Evolutionary conservation across 441 rosid genomes (phyloP).

Genomic region (Aleurites moluccanus): DNA sequence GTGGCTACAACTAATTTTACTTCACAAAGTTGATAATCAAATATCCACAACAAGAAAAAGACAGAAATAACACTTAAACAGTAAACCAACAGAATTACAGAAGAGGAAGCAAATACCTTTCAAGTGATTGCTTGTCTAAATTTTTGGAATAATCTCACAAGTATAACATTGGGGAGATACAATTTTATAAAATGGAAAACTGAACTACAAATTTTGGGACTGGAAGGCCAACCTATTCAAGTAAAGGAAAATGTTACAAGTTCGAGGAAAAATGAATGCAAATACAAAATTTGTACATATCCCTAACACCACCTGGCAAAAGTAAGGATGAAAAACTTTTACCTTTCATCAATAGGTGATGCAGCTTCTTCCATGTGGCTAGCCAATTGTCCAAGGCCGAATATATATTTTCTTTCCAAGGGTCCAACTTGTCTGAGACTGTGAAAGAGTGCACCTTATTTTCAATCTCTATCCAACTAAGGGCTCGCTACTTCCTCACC

Average conservation of each 20-base stretch:
- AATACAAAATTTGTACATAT: constrained; percentile 11
- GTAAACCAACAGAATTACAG: constrained; percentile 13
- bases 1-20: not conserved
- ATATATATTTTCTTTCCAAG: constrained; percentile 46
- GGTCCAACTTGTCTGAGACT: constrained; percentile 45
- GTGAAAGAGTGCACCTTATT: constrained; percentile 50
- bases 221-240: constrained; percentile 13
- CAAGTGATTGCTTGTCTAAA: constrained; percentile 7
- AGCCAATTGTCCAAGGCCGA: constrained; percentile 39
- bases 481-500: constrained; percentile 51
- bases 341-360: constrained; percentile 28
- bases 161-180: constrained; percentile 16
- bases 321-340: constrained; percentile 21
- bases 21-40: not conserved
- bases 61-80: constrained; percentile 16
- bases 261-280: not conserved
- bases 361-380: constrained; percentile 45
- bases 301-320: constrained; percentile 11
- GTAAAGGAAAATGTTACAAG: constrained; percentile 24
- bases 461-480: constrained; percentile 73
- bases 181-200: constrained; percentile 19
- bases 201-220: constrained; percentile 1
- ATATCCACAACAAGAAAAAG: not conserved
- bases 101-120: constrained; percentile 7
- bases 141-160: constrained; percentile 14